phyloP scores from a whole-genome alignment of 2,329 filamentous ascomycete species.

The Neofusicoccum parvum region DNA sequence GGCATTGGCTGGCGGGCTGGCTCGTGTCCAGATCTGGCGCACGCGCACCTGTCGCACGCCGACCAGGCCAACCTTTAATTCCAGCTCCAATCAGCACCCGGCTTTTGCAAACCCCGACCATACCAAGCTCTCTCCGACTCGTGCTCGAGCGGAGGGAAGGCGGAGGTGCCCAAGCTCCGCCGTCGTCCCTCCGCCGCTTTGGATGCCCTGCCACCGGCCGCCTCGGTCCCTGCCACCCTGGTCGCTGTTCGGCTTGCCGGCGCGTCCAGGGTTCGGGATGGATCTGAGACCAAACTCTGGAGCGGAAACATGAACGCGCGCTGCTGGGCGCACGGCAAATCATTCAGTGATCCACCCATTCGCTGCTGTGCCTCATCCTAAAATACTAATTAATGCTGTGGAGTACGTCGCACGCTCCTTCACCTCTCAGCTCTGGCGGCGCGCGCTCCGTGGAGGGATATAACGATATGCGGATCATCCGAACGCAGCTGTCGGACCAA shows the following conservation, averaged over 20 bases:
- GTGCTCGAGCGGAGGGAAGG: slow-evolving; percentile 13
- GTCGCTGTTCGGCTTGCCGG: slow-evolving; percentile 3
- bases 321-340: not conserved
- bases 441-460: slow-evolving; percentile 1
- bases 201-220: not conserved
- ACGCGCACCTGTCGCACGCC: slow-evolving; percentile 4
- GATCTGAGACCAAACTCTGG: not conserved
- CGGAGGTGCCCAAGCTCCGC: slow-evolving; percentile 15
- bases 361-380: slow-evolving; percentile 13
- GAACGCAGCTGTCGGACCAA: slow-evolving; percentile 1
- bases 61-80: slow-evolving; percentile 9
- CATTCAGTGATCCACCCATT: not conserved
- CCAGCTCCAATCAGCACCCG: slow-evolving; percentile 15
- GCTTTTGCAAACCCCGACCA: slow-evolving; percentile 8
- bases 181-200: slow-evolving; percentile 6
- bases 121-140: slow-evolving; percentile 14
- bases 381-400: not conserved
- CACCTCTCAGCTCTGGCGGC: slow-evolving; percentile 1
- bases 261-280: not conserved
- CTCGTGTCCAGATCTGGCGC: slow-evolving; percentile 12
- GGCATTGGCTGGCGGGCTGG: not conserved
- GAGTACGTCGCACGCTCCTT: not conserved
- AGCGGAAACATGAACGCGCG: not conserved
- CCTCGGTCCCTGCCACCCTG: not conserved
- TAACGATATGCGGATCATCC: slow-evolving; percentile 20